Evolutionary conservation across 768 basidiomycete genomes (phyloP), one percentile per base, ranked within the genome.

Genomic region (Galerina sulciceps): DNA sequence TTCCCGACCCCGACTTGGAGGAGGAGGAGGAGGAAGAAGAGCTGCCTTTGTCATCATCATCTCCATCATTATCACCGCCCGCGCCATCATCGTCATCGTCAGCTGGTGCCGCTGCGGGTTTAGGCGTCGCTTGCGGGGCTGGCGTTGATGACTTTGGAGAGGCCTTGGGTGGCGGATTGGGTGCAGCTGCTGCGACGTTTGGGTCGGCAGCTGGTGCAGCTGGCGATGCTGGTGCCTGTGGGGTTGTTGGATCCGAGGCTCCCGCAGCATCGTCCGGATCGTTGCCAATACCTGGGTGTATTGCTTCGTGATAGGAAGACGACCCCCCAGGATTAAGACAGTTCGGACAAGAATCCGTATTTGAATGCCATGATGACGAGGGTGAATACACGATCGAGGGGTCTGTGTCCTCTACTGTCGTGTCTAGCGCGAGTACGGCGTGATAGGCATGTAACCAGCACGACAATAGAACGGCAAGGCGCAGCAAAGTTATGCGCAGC

Each of bases 401-500:
- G 58, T 79, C 70, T 10, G 71, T 67, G 62, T 79, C 77, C 40
- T 79, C 72, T 40, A 81, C 61, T 13, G 77, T 77, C 10, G 73
- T 59, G 60, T 80, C 76, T 8, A 55, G 57, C 13, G 69, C 74
- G 22, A 61, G 43, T 8, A 67, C 69, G 13, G 55, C 36, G 22
- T 59, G 50, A 14, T 56, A 18, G 9, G 60, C 40, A 20, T 55
- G 54, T 42, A 65, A 31, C 65, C 67, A 69, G 26, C 54, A 68
- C 26, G 61, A 61, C 36, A 69, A 36, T 14, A 63, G 40, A 37
- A 71, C 35, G 26, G 63, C 59, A 38, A 69, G 53, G 46, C 65
- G 66, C 56, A 67, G 57, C 17, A 62, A 45, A 42, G 57, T 44
- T 11, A 59, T 61, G 60, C 63, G 61, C 60, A 62, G 52, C 47